phyloP scores from a whole-genome alignment of 257 asterid genomes.

The Petrea volubilis region DNA sequence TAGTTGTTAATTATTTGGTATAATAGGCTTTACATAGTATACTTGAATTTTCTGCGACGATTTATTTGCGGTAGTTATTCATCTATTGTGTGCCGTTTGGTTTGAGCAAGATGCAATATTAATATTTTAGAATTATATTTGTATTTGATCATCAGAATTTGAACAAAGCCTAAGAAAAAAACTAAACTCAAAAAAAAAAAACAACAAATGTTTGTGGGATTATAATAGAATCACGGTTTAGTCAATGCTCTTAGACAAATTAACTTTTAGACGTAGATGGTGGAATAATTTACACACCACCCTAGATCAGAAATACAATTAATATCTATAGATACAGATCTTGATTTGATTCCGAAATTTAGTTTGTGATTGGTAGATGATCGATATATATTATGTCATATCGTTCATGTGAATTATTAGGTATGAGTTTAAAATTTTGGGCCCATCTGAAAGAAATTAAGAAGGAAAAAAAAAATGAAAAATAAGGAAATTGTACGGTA shows the following conservation, averaged over 20 bases:
- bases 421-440: constrained; percentile 6
- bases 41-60: too few species aligned
- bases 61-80: too few species aligned
- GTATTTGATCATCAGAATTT: too few species aligned
- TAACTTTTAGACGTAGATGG: not conserved
- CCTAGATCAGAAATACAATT: not conserved
- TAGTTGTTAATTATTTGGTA: too few species aligned
- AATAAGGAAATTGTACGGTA: constrained; percentile 29
- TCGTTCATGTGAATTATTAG: constrained; percentile 26
- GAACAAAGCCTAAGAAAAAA: too few species aligned
- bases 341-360: not conserved
- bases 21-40: too few species aligned
- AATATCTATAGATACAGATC: not conserved
- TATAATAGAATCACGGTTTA: not conserved
- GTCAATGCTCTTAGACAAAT: not conserved
- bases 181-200: too few species aligned
- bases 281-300: not conserved
- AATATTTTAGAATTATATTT: too few species aligned
- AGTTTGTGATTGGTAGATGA: not conserved
- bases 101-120: too few species aligned
- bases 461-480: not conserved
- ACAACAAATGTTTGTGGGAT: not conserved
- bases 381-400: not conserved
- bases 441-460: not conserved
- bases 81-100: too few species aligned